phyloP scores from a whole-genome alignment of 2,329 filamentous ascomycete genomes.

The Pseudogymnoascus sp. region DNA sequence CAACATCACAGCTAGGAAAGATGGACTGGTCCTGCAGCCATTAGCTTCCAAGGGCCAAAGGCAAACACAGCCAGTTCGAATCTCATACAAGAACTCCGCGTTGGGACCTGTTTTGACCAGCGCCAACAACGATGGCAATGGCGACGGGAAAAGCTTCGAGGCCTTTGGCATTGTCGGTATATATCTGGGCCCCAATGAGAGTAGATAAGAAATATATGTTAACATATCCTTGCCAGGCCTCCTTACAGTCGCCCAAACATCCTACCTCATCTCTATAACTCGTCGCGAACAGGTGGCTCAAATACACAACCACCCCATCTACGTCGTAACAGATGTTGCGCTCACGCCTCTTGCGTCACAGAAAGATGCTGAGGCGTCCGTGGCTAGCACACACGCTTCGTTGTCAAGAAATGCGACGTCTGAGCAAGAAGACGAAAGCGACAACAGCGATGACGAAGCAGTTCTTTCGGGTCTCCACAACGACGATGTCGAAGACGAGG shows the following conservation, averaged over 20 bases:
- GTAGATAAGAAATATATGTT: neutral
- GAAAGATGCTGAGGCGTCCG: conserved; percentile 63
- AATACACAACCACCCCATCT: conserved; percentile 73
- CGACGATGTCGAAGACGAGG: conserved; percentile 40
- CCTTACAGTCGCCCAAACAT: conserved; percentile 70
- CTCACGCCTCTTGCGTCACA: conserved; percentile 81
- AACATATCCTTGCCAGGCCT: conserved; percentile 51
- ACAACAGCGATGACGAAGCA: conserved; percentile 43
- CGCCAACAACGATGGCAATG: conserved; percentile 6
- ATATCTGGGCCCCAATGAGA: conserved; percentile 10
- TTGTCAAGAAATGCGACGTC: conserved; percentile 23
- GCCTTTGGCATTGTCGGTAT: conserved; percentile 31
- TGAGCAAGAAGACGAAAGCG: conserved; percentile 28
- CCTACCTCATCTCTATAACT: conserved; percentile 81
- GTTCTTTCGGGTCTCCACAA: conserved; percentile 27
- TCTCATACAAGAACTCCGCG: conserved; percentile 26
- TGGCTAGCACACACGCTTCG: conserved; percentile 52
- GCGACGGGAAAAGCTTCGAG: conserved; percentile 25
- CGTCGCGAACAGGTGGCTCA: conserved; percentile 82
- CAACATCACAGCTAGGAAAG: conserved; percentile 28
- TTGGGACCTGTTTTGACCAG: conserved; percentile 22
- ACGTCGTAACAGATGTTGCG: conserved; percentile 80
- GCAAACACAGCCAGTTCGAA: conserved; percentile 24
- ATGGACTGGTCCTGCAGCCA: conserved; percentile 30
- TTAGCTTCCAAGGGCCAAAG: conserved; percentile 25